phyloP scores from a whole-genome alignment of 176 grass and related monocot genomes.

The Juncus inflexus region DNA sequence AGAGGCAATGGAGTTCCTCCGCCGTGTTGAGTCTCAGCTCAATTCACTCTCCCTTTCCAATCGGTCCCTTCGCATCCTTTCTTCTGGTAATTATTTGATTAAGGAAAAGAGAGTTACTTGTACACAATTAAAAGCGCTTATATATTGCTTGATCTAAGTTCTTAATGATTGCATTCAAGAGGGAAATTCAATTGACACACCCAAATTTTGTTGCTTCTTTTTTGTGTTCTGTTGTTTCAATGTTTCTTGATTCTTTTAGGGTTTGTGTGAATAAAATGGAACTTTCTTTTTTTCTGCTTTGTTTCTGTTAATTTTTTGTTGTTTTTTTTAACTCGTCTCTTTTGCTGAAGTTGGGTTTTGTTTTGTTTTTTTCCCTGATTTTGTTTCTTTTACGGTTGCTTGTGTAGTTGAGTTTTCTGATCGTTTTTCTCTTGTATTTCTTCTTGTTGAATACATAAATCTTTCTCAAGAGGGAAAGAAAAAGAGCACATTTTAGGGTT shows the following conservation, averaged over 20 bases:
- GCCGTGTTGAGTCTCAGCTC: constrained; percentile 77
- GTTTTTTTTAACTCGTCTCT: neutral
- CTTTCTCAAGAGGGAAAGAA: constrained; percentile 57
- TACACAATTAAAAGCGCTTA: neutral
- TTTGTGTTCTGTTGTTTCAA: neutral
- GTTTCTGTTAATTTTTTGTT: constrained; percentile 7
- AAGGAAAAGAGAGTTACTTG: neutral
- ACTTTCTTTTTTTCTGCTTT: neutral
- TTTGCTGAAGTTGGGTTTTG: neutral
- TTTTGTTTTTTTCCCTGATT: neutral
- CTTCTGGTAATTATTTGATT: constrained; percentile 48
- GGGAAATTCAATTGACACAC: constrained; percentile 1
- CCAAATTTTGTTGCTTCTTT: constrained; percentile 7
- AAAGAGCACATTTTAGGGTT: constrained; percentile 21
- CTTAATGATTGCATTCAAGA: constrained; percentile 9
- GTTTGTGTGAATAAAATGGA: neutral
- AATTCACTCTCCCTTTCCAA: constrained; percentile 85
- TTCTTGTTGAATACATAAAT: constrained; percentile 7
- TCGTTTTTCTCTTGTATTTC: neutral
- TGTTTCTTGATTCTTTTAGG: too few relatives aligned
- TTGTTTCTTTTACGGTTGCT: neutral
- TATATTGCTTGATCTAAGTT: neutral
- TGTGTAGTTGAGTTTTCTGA: neutral
- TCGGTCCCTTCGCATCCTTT: constrained; percentile 69
- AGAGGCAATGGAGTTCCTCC: constrained; percentile 92